Conservation (phyloP, 805 yeast genomes). For the Metschnikowia lachancei region DNA sequence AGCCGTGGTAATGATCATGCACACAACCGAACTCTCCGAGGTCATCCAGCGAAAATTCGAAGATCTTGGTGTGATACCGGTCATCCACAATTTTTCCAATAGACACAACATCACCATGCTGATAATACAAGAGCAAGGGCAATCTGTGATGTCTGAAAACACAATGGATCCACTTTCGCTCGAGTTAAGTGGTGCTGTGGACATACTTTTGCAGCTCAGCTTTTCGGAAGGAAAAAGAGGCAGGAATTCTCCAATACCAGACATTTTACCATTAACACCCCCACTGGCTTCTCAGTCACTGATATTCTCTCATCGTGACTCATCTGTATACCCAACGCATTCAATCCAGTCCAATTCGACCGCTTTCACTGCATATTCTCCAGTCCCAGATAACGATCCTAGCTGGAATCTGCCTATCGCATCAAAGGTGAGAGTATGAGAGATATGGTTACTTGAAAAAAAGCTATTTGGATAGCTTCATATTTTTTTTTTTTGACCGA, state of each 20-base stretch:
- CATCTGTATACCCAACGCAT: constrained; percentile 21
- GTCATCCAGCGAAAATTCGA: constrained; percentile 51
- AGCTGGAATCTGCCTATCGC: constrained; percentile 21
- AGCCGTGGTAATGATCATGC: constrained; percentile 42
- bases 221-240: constrained; percentile 4
- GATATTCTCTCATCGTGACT: constrained; percentile 28
- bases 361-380: constrained; percentile 16
- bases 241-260: constrained; percentile 8
- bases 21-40: constrained; percentile 48
- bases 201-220: constrained; percentile 14
- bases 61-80: constrained; percentile 52
- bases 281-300: constrained; percentile 44
- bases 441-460: no score
- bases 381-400: constrained; percentile 14
- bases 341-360: constrained; percentile 12
- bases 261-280: constrained; percentile 34
- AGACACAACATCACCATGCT: constrained; percentile 16
- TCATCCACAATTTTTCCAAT: constrained; percentile 32
- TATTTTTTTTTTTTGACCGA: not conserved
- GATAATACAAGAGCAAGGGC: constrained; percentile 15
- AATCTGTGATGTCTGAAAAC: constrained; percentile 14
- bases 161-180: constrained; percentile 10
- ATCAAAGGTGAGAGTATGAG: constrained; percentile 12
- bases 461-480: no score
- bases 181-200: constrained; percentile 18